Evolutionary conservation across 2,329 filamentous ascomycete genomes (phyloP).

Genomic region (Dactylella cylindrospora): DNA sequence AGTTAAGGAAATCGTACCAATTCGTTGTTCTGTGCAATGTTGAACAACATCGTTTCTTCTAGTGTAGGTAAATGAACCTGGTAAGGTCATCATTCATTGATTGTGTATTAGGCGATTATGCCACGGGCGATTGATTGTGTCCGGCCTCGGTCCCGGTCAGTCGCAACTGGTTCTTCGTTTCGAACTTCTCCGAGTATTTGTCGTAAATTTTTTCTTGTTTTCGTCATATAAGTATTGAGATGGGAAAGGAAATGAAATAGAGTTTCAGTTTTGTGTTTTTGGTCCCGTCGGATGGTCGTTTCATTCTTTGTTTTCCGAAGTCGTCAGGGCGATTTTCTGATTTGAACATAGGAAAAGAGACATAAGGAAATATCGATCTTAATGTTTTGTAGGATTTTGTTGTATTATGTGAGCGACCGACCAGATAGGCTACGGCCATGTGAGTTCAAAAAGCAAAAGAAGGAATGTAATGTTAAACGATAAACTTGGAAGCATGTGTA

Average conservation of each 20-base stretch:
- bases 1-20: neutral
- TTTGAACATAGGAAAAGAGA: too few species aligned
- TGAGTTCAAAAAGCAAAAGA: conserved; percentile 30
- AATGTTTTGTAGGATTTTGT: conserved; percentile 22
- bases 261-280: too few species aligned
- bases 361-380: too few species aligned
- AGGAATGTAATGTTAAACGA: conserved; percentile 30
- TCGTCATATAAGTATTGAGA: too few species aligned
- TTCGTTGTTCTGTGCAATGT: neutral
- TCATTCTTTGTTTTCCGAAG: too few species aligned
- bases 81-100: too few species aligned
- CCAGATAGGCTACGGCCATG: conserved; percentile 12
- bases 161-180: neutral
- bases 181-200: neutral
- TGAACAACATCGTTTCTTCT: neutral
- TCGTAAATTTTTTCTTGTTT: too few species aligned
- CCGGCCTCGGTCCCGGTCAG: neutral
- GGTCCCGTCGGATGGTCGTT: too few species aligned
- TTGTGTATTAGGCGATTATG: too few species aligned
- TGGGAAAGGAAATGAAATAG: too few species aligned
- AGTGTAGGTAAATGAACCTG: neutral
- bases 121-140: too few species aligned
- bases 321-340: too few species aligned
- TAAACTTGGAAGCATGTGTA: conserved; percentile 3
- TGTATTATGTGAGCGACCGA: conserved; percentile 37